phyloP scores from a whole-genome alignment of 495 filamentous ascomycete species.

The Cudoniella acicularis region DNA sequence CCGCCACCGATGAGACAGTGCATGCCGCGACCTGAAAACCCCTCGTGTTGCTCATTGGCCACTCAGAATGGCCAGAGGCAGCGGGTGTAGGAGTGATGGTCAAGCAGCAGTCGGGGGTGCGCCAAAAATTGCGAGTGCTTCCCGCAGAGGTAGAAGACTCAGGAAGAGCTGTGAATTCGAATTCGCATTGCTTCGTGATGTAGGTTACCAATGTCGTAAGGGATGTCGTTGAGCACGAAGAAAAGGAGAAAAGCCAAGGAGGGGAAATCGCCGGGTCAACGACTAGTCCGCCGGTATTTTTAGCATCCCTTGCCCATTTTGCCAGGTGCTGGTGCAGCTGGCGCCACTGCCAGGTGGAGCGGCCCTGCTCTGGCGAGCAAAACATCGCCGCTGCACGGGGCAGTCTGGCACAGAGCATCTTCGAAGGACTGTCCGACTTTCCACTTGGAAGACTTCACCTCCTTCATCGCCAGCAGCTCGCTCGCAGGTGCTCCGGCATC shows the following conservation, averaged over 20 bases:
- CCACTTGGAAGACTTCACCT: background rate
- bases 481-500: background rate
- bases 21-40: conserved; percentile 6
- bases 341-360: background rate
- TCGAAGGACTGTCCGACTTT: background rate
- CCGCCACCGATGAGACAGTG: conserved; percentile 18
- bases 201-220: background rate
- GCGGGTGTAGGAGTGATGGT: no score
- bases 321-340: no score
- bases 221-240: background rate
- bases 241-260: background rate
- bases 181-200: background rate
- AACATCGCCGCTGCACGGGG: background rate
- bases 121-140: no score
- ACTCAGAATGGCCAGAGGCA: no score
- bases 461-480: background rate
- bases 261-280: conserved; percentile 9
- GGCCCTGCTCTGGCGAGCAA: background rate
- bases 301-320: background rate
- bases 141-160: no score
- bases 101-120: no score
- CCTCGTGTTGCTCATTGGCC: conserved; percentile 2
- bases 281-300: background rate
- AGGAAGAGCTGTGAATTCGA: no score
- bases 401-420: background rate